Percentiles rank a stretch among this genome's conserved stretches.
These are phyloP conservation scores for Phanerochaete carnosa DNA, from an alignment of 768 basidiomycete species.

Conservation along the genomic window DNA sequence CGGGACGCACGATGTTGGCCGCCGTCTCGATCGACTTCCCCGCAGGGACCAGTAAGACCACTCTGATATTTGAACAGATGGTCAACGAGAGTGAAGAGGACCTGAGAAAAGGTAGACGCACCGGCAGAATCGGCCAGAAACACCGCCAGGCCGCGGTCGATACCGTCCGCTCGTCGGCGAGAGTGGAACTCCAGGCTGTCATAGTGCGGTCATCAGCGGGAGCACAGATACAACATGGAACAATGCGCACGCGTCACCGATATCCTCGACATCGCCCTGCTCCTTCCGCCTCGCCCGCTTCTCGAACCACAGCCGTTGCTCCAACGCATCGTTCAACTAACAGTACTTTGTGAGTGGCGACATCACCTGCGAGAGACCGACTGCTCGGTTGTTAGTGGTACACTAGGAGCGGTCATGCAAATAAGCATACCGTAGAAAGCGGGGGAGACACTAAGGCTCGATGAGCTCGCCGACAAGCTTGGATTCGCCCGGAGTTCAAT, in stretches of 20 bases:
- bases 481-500: constrained; percentile 94
- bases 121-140: constrained; percentile 96
- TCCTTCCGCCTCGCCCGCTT: constrained; percentile 96
- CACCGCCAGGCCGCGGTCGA: constrained; percentile 97
- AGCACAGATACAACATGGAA: no score
- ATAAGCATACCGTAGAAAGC: constrained; percentile 78
- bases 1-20: no score
- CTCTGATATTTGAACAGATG: constrained; percentile 79
- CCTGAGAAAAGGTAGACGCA: constrained; percentile 37
- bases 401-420: background rate
- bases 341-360: constrained; percentile 99
- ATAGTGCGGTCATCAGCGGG: no score
- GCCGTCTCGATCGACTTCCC: constrained; percentile 87
- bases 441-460: constrained; percentile 95
- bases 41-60: constrained; percentile 93
- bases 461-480: constrained; percentile 99
- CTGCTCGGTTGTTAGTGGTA: constrained; percentile 33
- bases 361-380: constrained; percentile 99
- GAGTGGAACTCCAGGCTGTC: constrained; percentile 96
- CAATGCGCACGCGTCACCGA: constrained; percentile 89
- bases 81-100: no score
- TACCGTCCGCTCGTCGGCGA: constrained; percentile 96
- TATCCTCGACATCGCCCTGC: constrained; percentile 93
- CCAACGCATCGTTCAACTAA: constrained; percentile 98
- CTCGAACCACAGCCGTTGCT: constrained; percentile 93